Evolutionary conservation across 2,329 filamentous ascomycete genomes (phyloP), one percentile per base, ranked within the genome.

Genomic region (Botrytis sinoallii): DNA sequence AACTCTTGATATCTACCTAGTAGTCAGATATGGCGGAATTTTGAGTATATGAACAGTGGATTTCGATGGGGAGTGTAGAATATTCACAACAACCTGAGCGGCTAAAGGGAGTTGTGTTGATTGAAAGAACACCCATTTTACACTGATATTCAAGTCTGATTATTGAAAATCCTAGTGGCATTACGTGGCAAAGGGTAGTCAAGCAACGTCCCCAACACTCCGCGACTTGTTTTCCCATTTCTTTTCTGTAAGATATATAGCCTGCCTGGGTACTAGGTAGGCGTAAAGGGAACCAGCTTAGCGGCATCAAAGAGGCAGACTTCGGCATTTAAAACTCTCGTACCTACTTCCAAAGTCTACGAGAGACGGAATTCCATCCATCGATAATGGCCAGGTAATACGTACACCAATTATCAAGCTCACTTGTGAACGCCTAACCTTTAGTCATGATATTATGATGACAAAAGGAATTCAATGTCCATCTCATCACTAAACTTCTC

Each of bases 101-200:
- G 18, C 5, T 32, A 16, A n/a, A 20, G 29, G 14, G 1, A 1
- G 0, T 5, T 4, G 4, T 8, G 29, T 32, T 32, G 29, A 32
- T 9, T 59, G 8, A 32, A 1, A 9, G 20, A 20, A 59, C 8
- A 35, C 20, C 29, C 5, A 5, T 18, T 12, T 59, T n/a, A 1
- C 1, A 55, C 25, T 55, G 48, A n/a, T 7, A 55, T 5, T 16
- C 25, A 55, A n/a, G 25, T 55, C 12, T 29, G 48, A 14, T n/a
- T n/a, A 5, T n/a, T 7, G 3, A 12, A 16, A 8, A 16, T 16
- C 6, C 48, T n/a, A 14, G 5, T 25, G 22, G 22, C 6, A n/a
- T 52, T 8, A 52, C 22, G 22, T 3, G 4, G 25, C 12, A 16
- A 8, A 16, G 3, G 25, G 48, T 55, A 55, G 48, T 29, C 48